phyloP scores from a whole-genome alignment of 257 asterid species.

The Solanum tarijense region DNA sequence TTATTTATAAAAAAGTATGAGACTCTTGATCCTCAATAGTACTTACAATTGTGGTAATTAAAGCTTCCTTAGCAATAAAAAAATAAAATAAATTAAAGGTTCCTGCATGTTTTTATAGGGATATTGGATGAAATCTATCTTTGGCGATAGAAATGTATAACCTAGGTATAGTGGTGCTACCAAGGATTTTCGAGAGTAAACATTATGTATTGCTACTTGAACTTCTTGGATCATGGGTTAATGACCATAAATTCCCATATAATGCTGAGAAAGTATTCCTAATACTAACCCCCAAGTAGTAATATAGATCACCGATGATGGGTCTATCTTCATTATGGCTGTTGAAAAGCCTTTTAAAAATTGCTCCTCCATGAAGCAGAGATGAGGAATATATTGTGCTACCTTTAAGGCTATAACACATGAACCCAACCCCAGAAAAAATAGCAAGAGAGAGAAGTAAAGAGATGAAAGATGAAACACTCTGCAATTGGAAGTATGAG shows the following conservation, averaged over 20 bases:
- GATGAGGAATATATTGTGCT: background rate
- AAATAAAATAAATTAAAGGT: background rate
- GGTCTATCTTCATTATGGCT: background rate
- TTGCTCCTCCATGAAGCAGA: background rate
- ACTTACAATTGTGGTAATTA: background rate
- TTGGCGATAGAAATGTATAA: background rate
- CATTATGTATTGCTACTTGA: background rate
- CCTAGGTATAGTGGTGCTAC: background rate
- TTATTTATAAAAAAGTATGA: background rate
- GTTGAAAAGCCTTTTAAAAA: background rate
- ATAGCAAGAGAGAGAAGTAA: background rate
- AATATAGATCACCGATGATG: background rate
- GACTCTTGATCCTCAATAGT: background rate
- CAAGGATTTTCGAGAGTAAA: background rate
- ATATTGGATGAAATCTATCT: background rate
- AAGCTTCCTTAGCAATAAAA: background rate
- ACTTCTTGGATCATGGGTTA: background rate
- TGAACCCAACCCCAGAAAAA: background rate
- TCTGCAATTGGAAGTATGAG: background rate
- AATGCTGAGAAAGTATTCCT: background rate
- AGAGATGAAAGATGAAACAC: background rate
- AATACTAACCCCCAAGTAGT: background rate
- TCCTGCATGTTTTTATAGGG: background rate
- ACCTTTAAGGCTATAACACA: background rate
- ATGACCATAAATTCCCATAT: background rate